These are phyloP conservation scores for Nidularia sp. DNA, from an alignment of 768 basidiomycete genomes.

Conservation along the genomic window DNA sequence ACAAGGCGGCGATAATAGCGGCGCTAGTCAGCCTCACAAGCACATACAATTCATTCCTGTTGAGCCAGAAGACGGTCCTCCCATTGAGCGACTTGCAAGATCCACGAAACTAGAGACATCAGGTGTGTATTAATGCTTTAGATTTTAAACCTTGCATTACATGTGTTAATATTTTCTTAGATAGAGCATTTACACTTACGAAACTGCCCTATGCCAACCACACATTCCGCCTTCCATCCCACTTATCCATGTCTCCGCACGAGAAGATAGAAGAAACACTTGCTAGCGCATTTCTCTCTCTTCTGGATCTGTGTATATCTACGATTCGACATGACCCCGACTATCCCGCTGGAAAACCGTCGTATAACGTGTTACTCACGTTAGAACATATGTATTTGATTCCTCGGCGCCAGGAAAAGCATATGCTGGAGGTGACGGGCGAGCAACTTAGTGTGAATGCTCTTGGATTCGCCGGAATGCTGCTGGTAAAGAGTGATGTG, in stretches of 20 bases:
- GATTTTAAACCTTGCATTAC: not conserved
- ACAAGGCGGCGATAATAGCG: slow-evolving; percentile 70
- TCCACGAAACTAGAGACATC: slow-evolving; percentile 53
- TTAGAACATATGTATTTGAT: slow-evolving; percentile 83
- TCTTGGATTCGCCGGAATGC: slow-evolving; percentile 85
- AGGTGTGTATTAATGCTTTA: slow-evolving; percentile 27
- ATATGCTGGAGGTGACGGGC: slow-evolving; percentile 48
- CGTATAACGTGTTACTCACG: slow-evolving; percentile 83
- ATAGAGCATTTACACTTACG: slow-evolving; percentile 67
- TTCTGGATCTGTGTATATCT: slow-evolving; percentile 75
- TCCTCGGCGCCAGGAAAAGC: slow-evolving; percentile 67
- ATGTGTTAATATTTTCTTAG: slow-evolving; percentile 28
- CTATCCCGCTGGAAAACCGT: slow-evolving; percentile 61
- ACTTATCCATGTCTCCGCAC: slow-evolving; percentile 27
- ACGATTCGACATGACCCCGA: slow-evolving; percentile 64
- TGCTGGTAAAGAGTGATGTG: slow-evolving; percentile 79
- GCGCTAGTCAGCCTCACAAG: slow-evolving; percentile 89
- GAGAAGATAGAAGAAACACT: slow-evolving; percentile 49
- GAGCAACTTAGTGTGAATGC: slow-evolving; percentile 73
- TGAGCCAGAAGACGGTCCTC: slow-evolving; percentile 58
- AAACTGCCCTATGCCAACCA: slow-evolving; percentile 79
- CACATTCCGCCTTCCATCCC: slow-evolving; percentile 55
- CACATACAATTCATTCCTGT: slow-evolving; percentile 85
- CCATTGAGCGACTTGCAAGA: slow-evolving; percentile 70
- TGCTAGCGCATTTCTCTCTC: slow-evolving; percentile 59